These are phyloP conservation scores for Eucalyptus tenuipes DNA, from an alignment of 345 rosid species.

Conservation along the genomic window DNA sequence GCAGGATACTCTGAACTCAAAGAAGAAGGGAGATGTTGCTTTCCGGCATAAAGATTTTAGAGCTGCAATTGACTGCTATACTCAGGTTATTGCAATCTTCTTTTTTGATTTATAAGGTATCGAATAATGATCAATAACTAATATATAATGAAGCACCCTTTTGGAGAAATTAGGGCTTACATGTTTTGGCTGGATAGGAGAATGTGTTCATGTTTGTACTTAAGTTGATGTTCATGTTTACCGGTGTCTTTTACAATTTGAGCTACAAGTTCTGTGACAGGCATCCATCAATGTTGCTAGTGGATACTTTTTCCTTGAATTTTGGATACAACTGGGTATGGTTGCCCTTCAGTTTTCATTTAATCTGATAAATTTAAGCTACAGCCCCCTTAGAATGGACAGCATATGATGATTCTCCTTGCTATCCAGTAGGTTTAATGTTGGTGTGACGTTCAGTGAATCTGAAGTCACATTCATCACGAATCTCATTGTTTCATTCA, in stretches of 20 bases:
- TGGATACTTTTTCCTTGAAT: neutral
- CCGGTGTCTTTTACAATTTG: neutral
- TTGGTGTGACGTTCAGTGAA: neutral
- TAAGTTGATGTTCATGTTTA: neutral
- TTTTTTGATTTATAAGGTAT: neutral
- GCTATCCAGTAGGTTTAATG: neutral
- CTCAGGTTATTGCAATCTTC: conserved; percentile 36
- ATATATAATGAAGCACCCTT: neutral
- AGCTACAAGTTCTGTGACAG: neutral
- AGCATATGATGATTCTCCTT: neutral
- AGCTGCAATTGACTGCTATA: conserved; percentile 59
- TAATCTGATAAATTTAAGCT: neutral
- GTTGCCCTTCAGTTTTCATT: neutral
- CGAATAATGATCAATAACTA: neutral
- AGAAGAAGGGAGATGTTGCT: conserved; percentile 87
- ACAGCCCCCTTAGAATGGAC: neutral
- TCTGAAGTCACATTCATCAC: neutral
- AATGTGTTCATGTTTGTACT: neutral
- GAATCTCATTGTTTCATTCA: neutral
- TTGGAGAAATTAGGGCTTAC: neutral
- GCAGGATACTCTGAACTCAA: conserved; percentile 69
- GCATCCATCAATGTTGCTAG: neutral
- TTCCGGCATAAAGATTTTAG: conserved; percentile 67
- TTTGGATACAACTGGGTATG: neutral
- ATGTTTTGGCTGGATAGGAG: neutral